These are phyloP conservation scores for Plasmodiophora brassicae DNA, from an alignment of 208 protist genomes.

Conservation along the genomic window DNA sequence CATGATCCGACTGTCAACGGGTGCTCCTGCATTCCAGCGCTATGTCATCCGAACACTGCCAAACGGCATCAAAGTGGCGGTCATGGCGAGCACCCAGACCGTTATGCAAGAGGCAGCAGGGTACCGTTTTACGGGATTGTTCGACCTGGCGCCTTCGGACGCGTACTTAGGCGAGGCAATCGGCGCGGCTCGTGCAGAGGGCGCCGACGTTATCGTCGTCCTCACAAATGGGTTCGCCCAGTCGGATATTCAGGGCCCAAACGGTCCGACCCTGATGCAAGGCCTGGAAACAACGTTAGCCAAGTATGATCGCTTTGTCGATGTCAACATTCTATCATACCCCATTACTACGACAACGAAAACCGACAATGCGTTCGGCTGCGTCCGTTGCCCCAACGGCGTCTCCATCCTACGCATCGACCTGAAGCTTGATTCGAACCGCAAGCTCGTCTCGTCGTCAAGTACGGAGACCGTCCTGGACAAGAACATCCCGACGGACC, in stretches of 20 bases:
- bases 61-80: neutral
- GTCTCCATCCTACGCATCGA: too few species aligned
- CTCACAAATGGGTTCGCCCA: neutral
- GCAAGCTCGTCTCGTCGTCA: neutral
- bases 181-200: neutral
- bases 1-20: too few species aligned
- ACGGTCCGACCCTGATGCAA: neutral
- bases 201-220: conserved; percentile 16
- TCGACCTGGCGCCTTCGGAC: neutral
- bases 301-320: neutral
- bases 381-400: too few species aligned
- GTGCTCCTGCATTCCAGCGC: too few species aligned
- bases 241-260: neutral
- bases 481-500: neutral
- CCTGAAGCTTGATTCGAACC: too few species aligned
- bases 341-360: neutral
- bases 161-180: neutral
- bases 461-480: neutral
- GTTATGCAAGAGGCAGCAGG: neutral
- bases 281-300: too few species aligned
- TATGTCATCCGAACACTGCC: neutral
- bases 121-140: neutral
- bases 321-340: neutral
- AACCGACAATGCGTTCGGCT: too few species aligned
- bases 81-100: neutral